phyloP scores from a whole-genome alignment of 2,329 filamentous ascomycete species.

The Didymella exigua region DNA sequence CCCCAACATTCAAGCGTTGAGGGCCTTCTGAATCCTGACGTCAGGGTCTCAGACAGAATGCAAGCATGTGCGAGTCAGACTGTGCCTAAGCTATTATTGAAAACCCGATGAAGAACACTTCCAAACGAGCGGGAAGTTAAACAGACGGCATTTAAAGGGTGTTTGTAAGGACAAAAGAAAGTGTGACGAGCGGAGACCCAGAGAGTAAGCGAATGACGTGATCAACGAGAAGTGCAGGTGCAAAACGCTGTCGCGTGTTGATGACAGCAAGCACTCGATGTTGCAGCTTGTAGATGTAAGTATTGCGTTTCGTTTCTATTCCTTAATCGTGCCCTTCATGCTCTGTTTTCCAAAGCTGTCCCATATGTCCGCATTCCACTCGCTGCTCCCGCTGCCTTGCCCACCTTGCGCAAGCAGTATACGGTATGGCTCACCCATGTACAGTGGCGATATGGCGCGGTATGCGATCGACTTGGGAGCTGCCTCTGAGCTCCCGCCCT shows the following conservation, averaged over 20 bases:
- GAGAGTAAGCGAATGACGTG: neutral
- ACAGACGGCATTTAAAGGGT: too few relatives aligned
- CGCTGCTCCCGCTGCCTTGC: neutral
- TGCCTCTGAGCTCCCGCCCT: constrained; percentile 18
- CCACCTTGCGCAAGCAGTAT: constrained; percentile 27
- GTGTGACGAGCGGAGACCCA: neutral
- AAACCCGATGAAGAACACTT: neutral
- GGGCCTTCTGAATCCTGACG: neutral
- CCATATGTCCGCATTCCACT: constrained; percentile 40
- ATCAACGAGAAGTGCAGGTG: neutral
- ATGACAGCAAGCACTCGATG: neutral
- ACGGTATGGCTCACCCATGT: constrained; percentile 40
- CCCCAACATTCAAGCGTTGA: neutral
- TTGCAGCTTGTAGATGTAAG: neutral
- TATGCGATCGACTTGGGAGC: constrained; percentile 38
- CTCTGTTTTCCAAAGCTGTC: constrained; percentile 40
- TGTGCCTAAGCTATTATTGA: neutral
- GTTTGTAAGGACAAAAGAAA: neutral
- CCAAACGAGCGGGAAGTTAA: neutral
- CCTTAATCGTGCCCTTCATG: constrained; percentile 39
- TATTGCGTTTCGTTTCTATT: constrained; percentile 11
- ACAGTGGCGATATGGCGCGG: constrained; percentile 41
- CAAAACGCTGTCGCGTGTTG: neutral
- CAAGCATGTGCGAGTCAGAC: neutral
- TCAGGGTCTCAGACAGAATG: neutral